A percentile compares a stretch with the other conserved stretches of the same genome.
Evolutionary conservation across 2,329 filamentous ascomycete species (phyloP).

Genomic region (Aspergillus quadrilineatus): DNA sequence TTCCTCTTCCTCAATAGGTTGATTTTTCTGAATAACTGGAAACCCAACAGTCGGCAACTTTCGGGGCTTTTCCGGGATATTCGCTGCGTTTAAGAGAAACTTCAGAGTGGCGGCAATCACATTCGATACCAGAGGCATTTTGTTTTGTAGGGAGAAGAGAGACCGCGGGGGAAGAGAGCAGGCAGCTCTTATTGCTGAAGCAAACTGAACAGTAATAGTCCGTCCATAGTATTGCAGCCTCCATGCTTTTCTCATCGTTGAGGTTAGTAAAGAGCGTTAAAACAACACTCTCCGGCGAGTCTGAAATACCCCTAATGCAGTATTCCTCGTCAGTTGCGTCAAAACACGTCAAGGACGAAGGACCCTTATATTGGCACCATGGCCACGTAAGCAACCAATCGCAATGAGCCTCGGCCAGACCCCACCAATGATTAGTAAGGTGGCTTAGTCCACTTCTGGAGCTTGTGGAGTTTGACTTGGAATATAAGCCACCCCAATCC

Average conservation of each 20-base stretch:
- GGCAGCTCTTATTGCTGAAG: background rate
- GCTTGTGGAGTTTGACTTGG: no score
- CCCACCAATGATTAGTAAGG: no score
- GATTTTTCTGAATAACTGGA: slow-evolving; percentile 1
- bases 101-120: background rate
- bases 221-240: background rate
- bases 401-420: no score
- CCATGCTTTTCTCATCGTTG: background rate
- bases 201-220: background rate
- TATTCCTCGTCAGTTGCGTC: no score
- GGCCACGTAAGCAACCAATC: no score
- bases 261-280: no score
- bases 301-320: no score
- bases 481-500: background rate
- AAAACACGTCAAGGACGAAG: no score
- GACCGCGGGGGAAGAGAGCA: background rate
- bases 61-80: background rate
- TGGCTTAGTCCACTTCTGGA: no score
- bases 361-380: no score
- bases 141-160: background rate
- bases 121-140: no score
- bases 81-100: background rate
- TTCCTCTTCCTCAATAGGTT: slow-evolving; percentile 26
- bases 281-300: no score
- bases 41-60: background rate